phyloP scores from a whole-genome alignment of 148 eudicot species.

The Amaranthus palmeri region DNA sequence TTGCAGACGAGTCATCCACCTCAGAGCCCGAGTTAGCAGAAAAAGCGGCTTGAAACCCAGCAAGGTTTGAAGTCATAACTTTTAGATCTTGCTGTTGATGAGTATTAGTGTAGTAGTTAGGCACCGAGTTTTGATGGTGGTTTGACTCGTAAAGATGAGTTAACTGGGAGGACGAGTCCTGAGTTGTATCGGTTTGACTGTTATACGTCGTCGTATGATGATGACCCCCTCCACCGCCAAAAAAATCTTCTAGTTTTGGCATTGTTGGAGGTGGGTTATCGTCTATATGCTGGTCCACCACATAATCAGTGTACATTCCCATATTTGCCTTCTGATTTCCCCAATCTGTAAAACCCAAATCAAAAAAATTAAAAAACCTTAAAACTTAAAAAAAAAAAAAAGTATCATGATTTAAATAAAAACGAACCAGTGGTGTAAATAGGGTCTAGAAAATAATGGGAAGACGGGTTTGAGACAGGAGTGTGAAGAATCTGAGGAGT shows the following conservation, averaged over 20 bases:
- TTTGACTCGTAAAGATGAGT: slow-evolving; percentile 73
- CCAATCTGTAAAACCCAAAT: slow-evolving; percentile 38
- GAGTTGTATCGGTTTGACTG: slow-evolving; percentile 48
- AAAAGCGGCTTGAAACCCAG: slow-evolving; percentile 46
- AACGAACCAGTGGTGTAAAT: slow-evolving; percentile 45
- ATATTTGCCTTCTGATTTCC: slow-evolving; percentile 27
- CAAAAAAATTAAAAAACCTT: background rate
- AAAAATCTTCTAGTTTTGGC: slow-evolving; percentile 82
- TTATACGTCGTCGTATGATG: slow-evolving; percentile 29
- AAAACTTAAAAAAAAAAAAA: too few relatives aligned
- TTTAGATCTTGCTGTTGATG: slow-evolving; percentile 36
- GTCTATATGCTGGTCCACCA: slow-evolving; percentile 22
- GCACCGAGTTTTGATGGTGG: slow-evolving; percentile 23
- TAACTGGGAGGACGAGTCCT: slow-evolving; percentile 63
- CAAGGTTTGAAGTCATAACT: background rate
- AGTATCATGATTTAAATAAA: background rate
- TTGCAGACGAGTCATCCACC: slow-evolving; percentile 54
- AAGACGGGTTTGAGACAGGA: slow-evolving; percentile 13
- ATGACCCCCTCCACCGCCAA: slow-evolving; percentile 68
- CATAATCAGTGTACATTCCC: slow-evolving; percentile 31
- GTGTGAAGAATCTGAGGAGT: slow-evolving; percentile 25
- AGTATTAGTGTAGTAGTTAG: slow-evolving; percentile 36
- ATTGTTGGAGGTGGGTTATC: slow-evolving; percentile 17
- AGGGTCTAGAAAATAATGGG: slow-evolving; percentile 41
- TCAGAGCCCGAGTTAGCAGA: slow-evolving; percentile 88